Percentiles rank a stretch among this genome's conserved stretches.
Evolutionary conservation across 495 filamentous ascomycete genomes (phyloP).

Genomic region (Hapsidospora chrysogenum): DNA sequence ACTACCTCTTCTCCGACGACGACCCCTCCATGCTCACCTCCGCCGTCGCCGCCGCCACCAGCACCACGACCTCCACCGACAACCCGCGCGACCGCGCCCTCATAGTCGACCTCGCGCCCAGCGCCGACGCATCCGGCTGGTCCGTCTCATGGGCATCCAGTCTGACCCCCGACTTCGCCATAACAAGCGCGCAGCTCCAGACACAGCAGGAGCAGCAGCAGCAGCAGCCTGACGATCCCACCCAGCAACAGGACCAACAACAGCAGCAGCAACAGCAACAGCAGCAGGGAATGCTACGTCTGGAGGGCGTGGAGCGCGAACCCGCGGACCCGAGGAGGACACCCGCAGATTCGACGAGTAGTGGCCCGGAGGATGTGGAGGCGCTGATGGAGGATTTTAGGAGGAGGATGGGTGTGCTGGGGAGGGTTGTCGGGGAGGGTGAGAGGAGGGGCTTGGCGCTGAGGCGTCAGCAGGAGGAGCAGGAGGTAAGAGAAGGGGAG

Average conservation of each 20-base stretch:
- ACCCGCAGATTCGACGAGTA: constrained; percentile 8
- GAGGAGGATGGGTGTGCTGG: constrained; percentile 38
- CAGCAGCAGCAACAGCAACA: constrained; percentile 17
- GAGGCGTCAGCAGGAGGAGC: background rate
- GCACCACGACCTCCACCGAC: too few species aligned
- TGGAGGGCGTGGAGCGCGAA: constrained; percentile 39
- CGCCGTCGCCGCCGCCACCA: constrained; percentile 2
- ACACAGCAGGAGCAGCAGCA: constrained; percentile 19
- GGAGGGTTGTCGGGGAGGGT: constrained; percentile 28
- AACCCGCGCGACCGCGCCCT: constrained; percentile 31
- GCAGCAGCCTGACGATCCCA: constrained; percentile 4
- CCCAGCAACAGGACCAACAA: constrained; percentile 13
- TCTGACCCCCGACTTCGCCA: constrained; percentile 29
- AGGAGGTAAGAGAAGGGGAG: background rate
- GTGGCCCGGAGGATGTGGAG: constrained; percentile 22
- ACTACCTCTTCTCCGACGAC: constrained; percentile 84
- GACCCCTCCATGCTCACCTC: constrained; percentile 38
- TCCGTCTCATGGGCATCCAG: constrained; percentile 26
- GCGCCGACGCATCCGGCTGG: constrained; percentile 8
- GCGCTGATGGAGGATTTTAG: constrained; percentile 53
- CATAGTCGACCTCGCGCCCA: constrained; percentile 32
- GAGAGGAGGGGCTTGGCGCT: constrained; percentile 5
- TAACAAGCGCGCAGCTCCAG: constrained; percentile 20
- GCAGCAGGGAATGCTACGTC: constrained; percentile 40
- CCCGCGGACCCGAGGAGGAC: constrained; percentile 9